Conservation (phyloP, 2,329 filamentous ascomycete species). For the Apiospora pterosperma region DNA sequence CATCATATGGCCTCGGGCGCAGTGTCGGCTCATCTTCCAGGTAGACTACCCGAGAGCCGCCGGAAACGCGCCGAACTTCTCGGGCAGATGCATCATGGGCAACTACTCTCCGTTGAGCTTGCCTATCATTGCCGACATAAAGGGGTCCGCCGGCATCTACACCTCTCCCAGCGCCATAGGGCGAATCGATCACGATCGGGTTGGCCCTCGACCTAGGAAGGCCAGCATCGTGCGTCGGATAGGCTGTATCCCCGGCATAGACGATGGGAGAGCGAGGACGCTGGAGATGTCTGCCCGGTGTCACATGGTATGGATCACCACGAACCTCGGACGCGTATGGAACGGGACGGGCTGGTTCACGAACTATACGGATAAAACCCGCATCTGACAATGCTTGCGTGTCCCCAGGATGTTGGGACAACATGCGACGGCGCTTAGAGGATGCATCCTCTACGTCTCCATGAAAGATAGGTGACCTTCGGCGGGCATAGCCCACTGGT, state of each 20-base stretch:
- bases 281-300: not conserved
- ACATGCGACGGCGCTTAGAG: slow-evolving; percentile 20
- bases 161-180: not conserved
- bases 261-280: slow-evolving; percentile 1
- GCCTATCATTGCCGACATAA: not conserved
- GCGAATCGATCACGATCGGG: slow-evolving; percentile 8
- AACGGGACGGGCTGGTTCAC: slow-evolving; percentile 7
- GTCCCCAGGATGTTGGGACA: slow-evolving; percentile 18
- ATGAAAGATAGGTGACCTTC: slow-evolving; percentile 16
- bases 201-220: slow-evolving; percentile 9
- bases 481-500: slow-evolving; percentile 12
- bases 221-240: slow-evolving; percentile 5
- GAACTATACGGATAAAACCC: slow-evolving; percentile 19
- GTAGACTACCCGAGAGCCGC: not conserved
- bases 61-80: not conserved
- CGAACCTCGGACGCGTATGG: slow-evolving; percentile 1
- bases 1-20: not conserved
- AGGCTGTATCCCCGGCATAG: not conserved
- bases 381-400: slow-evolving; percentile 13
- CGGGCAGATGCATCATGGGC: not conserved
- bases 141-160: not conserved
- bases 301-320: not conserved
- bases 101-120: not conserved
- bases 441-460: slow-evolving; percentile 16
- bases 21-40: not conserved